Evolutionary conservation across 108 stramenopile species (phyloP), one percentile per base, ranked within the genome.

Genomic region (Cyclostephanos tholiformis): DNA sequence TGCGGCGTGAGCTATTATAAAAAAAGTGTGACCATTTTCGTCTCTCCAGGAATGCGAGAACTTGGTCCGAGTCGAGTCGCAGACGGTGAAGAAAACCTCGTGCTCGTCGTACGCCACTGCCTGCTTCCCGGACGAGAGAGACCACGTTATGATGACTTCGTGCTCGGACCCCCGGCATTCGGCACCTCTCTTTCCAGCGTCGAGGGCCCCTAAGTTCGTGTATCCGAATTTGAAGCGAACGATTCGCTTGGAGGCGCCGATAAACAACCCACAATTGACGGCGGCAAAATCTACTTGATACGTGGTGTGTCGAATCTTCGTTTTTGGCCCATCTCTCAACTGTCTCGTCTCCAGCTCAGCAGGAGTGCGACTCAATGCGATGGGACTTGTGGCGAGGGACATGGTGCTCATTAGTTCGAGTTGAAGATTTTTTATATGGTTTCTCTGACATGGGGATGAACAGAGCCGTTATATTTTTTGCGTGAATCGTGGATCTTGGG

Each of bases 161-260:
- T 85, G 84, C 77, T 85, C 84, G 16, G 56, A 63, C 20, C 84
- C 84, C 8, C 84, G 71, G 39, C 81, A 82, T 25, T 81, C 84
- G n/a, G 62, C 61, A 16, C 84, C 84, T 9, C 56, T 66, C 56
- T 59, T 64, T 4, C 77, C 82, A 36, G 43, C 60, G 23, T 60
- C 43, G 12, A 81, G 25, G 46, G 84, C 80, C 36, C 61, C 63
- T 20, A 49, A 17, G 50, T 82, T 82, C 26, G 81, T 73, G 67
- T 73, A 85, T 44, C 84, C 84, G 78, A 85, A 85, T 48, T 82
- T 74, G 76, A 81, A 85, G 27, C 76, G 70, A 59, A 85, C 74
- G 52, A 70, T 59, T 13, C 80, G 75, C 52, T 85, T 85, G 27
- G 84, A 82, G 0, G 61, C 63, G 0, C 77, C 60, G 19, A 85